Evolutionary conservation across 2,329 filamentous ascomycete genomes (phyloP).

Genomic region (Claviceps humidiphila): DNA sequence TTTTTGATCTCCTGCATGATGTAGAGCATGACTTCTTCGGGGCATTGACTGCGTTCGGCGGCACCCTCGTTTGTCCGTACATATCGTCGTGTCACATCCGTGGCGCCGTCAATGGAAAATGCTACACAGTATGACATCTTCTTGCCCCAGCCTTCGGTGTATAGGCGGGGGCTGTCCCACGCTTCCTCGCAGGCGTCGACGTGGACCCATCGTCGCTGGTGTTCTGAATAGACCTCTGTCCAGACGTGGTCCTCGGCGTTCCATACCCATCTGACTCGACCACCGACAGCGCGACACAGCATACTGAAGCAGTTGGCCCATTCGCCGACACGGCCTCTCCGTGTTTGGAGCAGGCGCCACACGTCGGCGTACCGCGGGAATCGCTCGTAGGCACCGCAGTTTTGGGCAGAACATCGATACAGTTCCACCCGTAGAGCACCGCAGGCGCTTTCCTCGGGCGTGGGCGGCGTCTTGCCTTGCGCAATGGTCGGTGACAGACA

Average conservation of each 20-base stretch:
- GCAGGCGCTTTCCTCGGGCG: constrained; percentile 77
- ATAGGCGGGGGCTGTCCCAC: constrained; percentile 88
- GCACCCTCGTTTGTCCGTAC: constrained; percentile 61
- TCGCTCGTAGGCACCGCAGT: constrained; percentile 68
- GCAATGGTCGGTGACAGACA: constrained; percentile 75
- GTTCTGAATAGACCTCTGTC: constrained; percentile 94
- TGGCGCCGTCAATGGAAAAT: constrained; percentile 77
- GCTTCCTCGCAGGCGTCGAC: constrained; percentile 89
- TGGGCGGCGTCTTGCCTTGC: constrained; percentile 70
- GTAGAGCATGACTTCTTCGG: constrained; percentile 82
- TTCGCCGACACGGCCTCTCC: constrained; percentile 78
- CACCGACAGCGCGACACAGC: constrained; percentile 86
- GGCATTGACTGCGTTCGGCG: constrained; percentile 61
- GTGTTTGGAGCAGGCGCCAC: constrained; percentile 78
- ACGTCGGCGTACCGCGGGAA: constrained; percentile 94
- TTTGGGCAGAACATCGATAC: constrained; percentile 68
- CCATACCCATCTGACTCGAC: constrained; percentile 93
- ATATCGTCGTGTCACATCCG: constrained; percentile 53
- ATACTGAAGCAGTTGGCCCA: constrained; percentile 99
- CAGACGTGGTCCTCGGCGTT: constrained; percentile 95
- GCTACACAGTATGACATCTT: constrained; percentile 96
- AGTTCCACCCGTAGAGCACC: constrained; percentile 80
- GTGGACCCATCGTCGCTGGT: constrained; percentile 90
- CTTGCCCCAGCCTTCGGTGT: constrained; percentile 90
- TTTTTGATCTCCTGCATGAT: constrained; percentile 85